phyloP scores from a whole-genome alignment of 768 basidiomycete species.

The Hemileccinum rubropunctum region DNA sequence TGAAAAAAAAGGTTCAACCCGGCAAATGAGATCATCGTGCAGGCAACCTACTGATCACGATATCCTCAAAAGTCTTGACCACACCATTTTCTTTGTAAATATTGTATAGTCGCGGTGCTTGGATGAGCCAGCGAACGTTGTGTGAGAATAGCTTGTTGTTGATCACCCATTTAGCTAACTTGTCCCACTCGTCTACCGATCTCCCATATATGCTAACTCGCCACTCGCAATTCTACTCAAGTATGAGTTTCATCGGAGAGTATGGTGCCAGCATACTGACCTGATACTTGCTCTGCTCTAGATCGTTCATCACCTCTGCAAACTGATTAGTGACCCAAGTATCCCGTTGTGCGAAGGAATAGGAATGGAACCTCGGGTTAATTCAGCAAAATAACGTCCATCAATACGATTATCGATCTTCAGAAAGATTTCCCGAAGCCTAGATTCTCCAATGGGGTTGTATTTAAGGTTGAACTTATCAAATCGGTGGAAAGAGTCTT shows the following conservation, averaged over 20 bases:
- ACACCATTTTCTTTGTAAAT: slow-evolving; percentile 89
- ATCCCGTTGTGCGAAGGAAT: neutral
- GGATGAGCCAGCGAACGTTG: slow-evolving; percentile 97
- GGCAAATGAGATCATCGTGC: neutral
- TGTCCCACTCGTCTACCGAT: slow-evolving; percentile 88
- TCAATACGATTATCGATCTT: slow-evolving; percentile 96
- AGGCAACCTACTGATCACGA: slow-evolving; percentile 72
- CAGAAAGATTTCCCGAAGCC: slow-evolving; percentile 94
- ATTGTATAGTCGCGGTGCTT: slow-evolving; percentile 91
- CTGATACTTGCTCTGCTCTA: slow-evolving; percentile 98
- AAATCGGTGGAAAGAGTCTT: slow-evolving; percentile 97
- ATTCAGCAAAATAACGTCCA: slow-evolving; percentile 90
- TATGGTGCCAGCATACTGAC: slow-evolving; percentile 35
- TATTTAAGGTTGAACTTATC: slow-evolving; percentile 99
- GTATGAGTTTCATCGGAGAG: neutral
- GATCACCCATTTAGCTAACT: slow-evolving; percentile 95
- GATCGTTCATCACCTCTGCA: slow-evolving; percentile 93
- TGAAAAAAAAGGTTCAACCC: slow-evolving; percentile 28
- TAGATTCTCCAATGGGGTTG: slow-evolving; percentile 93
- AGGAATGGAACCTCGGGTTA: slow-evolving; percentile 70
- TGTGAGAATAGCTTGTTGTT: slow-evolving; percentile 92
- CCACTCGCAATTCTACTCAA: slow-evolving; percentile 87
- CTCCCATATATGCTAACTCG: slow-evolving; percentile 94
- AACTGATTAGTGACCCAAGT: neutral
- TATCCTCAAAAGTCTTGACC: slow-evolving; percentile 84